These are phyloP conservation scores for Metschnikowia drakensbergensis DNA, from an alignment of 805 yeast species.

Conservation along the genomic window DNA sequence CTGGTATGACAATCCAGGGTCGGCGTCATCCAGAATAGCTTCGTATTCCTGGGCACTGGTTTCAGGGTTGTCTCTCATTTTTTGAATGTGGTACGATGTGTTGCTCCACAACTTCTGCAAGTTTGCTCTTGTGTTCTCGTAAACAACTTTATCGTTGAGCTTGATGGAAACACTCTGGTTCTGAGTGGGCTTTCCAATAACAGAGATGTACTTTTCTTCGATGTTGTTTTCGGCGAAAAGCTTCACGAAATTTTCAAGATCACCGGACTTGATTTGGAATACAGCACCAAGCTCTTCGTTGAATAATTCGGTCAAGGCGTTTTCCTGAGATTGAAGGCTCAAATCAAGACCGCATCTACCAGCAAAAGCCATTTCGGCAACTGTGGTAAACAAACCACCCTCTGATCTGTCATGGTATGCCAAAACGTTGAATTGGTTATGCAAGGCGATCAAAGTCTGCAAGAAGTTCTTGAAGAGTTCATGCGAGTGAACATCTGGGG, in stretches of 20 bases:
- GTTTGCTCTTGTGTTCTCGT: constrained; percentile 55
- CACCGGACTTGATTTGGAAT: constrained; percentile 69
- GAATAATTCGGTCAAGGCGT: constrained; percentile 59
- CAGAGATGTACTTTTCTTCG: constrained; percentile 45
- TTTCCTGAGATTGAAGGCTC: constrained; percentile 38
- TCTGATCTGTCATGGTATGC: constrained; percentile 96
- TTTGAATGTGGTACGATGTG: constrained; percentile 87
- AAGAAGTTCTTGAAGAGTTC: constrained; percentile 64
- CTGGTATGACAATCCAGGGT: constrained; percentile 86
- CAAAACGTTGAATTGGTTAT: constrained; percentile 58
- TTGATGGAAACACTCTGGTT: constrained; percentile 45
- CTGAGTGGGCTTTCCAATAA: constrained; percentile 69
- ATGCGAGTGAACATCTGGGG: constrained; percentile 80
- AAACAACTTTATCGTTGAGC: constrained; percentile 45
- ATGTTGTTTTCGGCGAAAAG: constrained; percentile 60
- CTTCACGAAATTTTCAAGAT: constrained; percentile 50
- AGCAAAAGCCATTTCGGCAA: constrained; percentile 95
- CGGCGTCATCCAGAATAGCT: constrained; percentile 68
- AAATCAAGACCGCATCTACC: constrained; percentile 81
- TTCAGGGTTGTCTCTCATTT: constrained; percentile 89
- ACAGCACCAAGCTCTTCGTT: constrained; percentile 96
- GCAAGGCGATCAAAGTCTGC: constrained; percentile 66
- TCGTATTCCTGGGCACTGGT: constrained; percentile 84
- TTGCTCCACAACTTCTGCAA: constrained; percentile 83
- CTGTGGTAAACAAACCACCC: constrained; percentile 87